These are phyloP conservation scores for Chlorella sp. DNA, from an alignment of 139 green algal genomes.

Conservation along the genomic window DNA sequence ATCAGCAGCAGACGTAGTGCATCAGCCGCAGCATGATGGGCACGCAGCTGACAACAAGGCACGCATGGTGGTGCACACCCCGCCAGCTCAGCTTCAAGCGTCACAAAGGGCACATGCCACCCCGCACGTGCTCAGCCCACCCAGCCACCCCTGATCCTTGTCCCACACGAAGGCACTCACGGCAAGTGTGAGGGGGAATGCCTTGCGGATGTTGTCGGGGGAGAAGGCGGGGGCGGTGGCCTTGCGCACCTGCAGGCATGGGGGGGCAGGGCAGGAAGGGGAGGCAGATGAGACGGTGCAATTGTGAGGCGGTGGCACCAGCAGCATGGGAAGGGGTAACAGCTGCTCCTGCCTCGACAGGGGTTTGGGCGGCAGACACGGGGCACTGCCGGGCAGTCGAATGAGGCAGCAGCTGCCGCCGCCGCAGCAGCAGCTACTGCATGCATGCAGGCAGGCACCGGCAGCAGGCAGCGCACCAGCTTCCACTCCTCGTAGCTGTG, in stretches of 20 bases:
- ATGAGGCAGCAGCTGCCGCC: background rate
- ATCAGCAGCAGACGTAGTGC: background rate
- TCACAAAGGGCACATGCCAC: too few species aligned
- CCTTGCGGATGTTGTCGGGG: constrained; percentile 16
- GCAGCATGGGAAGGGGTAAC: background rate
- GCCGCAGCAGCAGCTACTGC: too few species aligned
- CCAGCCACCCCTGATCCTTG: background rate
- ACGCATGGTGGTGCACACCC: too few species aligned
- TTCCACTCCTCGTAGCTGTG: constrained; percentile 9
- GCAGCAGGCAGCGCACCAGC: background rate
- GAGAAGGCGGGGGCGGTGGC: constrained; percentile 22
- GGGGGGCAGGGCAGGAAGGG: too few species aligned
- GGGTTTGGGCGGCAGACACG: background rate
- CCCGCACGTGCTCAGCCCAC: background rate
- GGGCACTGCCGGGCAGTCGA: too few species aligned
- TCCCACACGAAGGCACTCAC: background rate
- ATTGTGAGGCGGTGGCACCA: too few species aligned
- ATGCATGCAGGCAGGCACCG: background rate
- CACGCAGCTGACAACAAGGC: too few species aligned
- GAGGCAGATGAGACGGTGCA: too few species aligned
- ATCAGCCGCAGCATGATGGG: too few species aligned
- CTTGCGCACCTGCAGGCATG: constrained; percentile 4
- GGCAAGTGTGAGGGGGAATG: background rate
- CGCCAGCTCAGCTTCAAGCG: background rate
- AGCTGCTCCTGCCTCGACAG: background rate